Conservation (phyloP, 1,284 basidiomycete species). For the Ceratobasidium sp. region DNA sequence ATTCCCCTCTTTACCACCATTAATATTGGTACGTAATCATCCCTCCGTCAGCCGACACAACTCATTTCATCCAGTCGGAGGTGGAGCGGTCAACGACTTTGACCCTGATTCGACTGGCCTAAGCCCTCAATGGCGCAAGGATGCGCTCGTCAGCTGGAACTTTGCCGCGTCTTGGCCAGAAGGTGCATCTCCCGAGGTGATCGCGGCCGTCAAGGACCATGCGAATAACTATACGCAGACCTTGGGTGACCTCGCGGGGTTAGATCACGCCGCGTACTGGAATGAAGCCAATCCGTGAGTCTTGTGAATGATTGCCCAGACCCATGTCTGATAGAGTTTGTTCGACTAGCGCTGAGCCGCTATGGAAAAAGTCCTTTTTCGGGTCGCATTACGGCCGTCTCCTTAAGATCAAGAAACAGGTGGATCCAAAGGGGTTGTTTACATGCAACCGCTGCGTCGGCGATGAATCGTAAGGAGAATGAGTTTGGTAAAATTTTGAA, state of each 20-base stretch:
- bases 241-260: constrained; percentile 44
- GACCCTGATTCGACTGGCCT: constrained; percentile 52
- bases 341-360: background rate
- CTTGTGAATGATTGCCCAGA: background rate
- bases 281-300: constrained; percentile 55
- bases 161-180: constrained; percentile 49
- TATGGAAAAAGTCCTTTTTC: constrained; percentile 20
- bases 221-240: constrained; percentile 46
- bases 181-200: constrained; percentile 44
- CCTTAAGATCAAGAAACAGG: constrained; percentile 3
- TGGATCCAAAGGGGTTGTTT: constrained; percentile 11
- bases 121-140: constrained; percentile 55
- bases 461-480: no score
- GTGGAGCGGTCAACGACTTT: no score
- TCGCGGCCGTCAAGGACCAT: constrained; percentile 44
- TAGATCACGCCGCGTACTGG: constrained; percentile 51
- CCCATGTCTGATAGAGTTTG: no score
- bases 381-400: constrained; percentile 13
- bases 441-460: constrained; percentile 23
- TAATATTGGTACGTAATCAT: background rate
- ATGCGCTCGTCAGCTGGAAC: constrained; percentile 47
- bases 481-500: no score
- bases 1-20: background rate
- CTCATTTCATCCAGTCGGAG: constrained; percentile 46
- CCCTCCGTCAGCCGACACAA: no score